Conservation (phyloP, 129 eudicot species). For the Chrysanthemum lavandulifolium region DNA sequence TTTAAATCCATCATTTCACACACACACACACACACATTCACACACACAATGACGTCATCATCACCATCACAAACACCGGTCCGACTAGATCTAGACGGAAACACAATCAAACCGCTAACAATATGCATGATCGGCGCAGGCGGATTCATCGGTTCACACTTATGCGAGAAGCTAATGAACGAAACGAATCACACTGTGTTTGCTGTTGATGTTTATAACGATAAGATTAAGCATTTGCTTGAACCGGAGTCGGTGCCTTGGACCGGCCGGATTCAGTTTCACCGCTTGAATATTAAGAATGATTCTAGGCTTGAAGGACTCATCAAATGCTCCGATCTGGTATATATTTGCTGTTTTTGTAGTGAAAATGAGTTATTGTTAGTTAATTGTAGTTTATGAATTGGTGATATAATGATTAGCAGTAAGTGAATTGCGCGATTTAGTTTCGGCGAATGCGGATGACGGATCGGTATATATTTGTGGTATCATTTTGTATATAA, state of each 20-base stretch:
- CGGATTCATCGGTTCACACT: constrained; percentile 96
- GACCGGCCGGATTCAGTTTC: constrained; percentile 87
- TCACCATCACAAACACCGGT: constrained; percentile 33
- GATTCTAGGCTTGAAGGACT: constrained; percentile 99
- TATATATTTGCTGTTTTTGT: constrained; percentile 9
- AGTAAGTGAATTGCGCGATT: too few relatives aligned
- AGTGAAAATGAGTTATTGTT: not conserved
- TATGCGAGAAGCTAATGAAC: constrained; percentile 83
- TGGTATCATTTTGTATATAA: too few relatives aligned
- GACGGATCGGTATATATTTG: too few relatives aligned
- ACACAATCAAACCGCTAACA: constrained; percentile 62
- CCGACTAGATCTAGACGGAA: constrained; percentile 94
- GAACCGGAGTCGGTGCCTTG: constrained; percentile 71
- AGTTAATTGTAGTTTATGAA: not conserved
- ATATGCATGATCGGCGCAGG: constrained; percentile 99
- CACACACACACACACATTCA: not conserved
- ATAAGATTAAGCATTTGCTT: constrained; percentile 95
- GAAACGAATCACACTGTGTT: constrained; percentile 82
- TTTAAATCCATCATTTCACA: constrained; percentile 44
- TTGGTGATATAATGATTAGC: not conserved
- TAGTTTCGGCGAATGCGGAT: too few relatives aligned
- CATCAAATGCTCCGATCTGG: constrained; percentile 92
- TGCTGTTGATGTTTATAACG: constrained; percentile 89
- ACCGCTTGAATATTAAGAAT: constrained; percentile 84
- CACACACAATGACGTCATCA: not conserved